Conservation (phyloP, 441 rosid species). For the Erysimum cheiri region DNA sequence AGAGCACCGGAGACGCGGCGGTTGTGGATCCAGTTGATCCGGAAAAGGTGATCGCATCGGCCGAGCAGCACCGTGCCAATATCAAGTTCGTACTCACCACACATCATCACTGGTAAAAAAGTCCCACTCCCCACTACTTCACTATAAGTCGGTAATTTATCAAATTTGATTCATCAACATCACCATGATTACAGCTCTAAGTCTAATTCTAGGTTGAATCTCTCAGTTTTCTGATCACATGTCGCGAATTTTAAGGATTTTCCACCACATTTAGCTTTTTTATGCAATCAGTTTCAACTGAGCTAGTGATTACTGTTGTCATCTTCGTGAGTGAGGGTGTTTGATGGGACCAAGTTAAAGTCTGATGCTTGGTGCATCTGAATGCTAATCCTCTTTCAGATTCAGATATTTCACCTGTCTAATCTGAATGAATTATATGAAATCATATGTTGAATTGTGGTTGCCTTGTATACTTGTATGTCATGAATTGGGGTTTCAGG, state of each 20-base stretch:
- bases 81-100: constrained; percentile 87
- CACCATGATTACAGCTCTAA: not conserved
- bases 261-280: not conserved
- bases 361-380: constrained; percentile 10
- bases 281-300: not conserved
- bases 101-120: constrained; percentile 80
- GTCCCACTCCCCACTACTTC: not conserved
- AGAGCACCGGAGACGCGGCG: constrained; percentile 86
- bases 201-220: not conserved
- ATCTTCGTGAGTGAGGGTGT: not conserved
- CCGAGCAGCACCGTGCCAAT: constrained; percentile 54
- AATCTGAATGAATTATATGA: constrained; percentile 1
- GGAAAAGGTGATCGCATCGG: constrained; percentile 62
- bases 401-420: constrained; percentile 1
- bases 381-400: not conserved
- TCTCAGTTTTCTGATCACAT: constrained; percentile 7
- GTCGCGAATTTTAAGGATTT: not conserved
- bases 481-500: constrained; percentile 10
- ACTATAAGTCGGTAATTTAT: not conserved
- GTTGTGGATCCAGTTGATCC: constrained; percentile 96
- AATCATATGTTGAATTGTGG: not conserved
- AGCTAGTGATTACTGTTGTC: not conserved
- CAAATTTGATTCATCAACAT: constrained; percentile 2
- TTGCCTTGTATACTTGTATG: not conserved
- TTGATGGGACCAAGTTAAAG: not conserved